Conservation (phyloP, 345 rosid genomes). For the Punica granatum region DNA sequence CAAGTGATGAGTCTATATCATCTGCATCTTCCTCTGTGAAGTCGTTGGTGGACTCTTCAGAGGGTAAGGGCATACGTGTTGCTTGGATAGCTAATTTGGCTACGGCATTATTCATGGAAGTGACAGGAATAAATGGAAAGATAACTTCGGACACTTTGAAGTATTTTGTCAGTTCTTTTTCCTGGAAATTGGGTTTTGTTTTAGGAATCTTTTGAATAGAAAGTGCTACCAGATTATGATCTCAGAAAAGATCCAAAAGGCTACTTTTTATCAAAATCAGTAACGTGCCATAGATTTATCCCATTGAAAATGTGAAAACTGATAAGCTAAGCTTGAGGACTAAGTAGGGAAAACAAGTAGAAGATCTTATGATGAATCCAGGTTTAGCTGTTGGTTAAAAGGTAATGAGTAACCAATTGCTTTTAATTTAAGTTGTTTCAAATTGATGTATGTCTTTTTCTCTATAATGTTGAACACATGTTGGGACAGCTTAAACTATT, state of each 20-base stretch:
- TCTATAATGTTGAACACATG: neutral
- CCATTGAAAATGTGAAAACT: no score
- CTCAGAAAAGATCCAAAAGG: neutral
- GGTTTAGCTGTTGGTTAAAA: no score
- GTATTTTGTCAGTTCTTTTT: no score
- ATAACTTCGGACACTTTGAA: no score
- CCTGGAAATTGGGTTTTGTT: neutral
- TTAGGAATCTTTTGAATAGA: neutral
- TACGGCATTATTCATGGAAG: neutral
- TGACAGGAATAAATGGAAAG: neutral
- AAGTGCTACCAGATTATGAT: neutral
- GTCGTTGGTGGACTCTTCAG: conserved; percentile 18
- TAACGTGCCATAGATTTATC: no score
- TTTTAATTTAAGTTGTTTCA: no score
- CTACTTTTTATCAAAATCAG: no score
- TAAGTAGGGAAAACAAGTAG: no score
- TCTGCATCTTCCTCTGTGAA: conserved; percentile 22
- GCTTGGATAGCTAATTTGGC: neutral
- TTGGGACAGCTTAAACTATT: neutral
- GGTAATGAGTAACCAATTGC: no score
- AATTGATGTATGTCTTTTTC: neutral
- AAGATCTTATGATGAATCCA: no score
- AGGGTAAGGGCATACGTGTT: conserved; percentile 16
- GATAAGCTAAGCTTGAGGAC: no score
- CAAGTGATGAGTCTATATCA: conserved; percentile 44